Base-by-base conservation (phyloP, 768 basidiomycete species). In the Lactarius vividus region DNA sequence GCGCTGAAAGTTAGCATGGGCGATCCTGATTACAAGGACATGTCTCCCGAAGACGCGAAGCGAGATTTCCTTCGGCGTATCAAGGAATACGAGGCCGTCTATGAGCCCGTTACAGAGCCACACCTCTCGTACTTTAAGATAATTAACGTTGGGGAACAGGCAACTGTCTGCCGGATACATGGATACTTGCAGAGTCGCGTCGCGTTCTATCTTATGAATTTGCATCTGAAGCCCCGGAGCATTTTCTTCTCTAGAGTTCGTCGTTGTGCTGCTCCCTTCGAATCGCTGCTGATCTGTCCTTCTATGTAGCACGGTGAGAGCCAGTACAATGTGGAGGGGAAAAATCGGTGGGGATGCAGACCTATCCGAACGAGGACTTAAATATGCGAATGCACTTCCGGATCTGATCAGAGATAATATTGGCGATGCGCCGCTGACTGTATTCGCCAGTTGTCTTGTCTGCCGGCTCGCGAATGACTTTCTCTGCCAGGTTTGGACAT, bases 331-430 rank as follows among this genome's bases (percentile, higher is more conserved):
- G 86, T 99, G 5, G 88, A 93, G 70, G 96, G 96, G 13, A 92
- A 95, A 95, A 79, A 97, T 99, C 66, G 97, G 97, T 28, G 97
- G 97, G n/a, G 97, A 99, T 74, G 92, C 97, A 0, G 76, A 86
- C 20, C 79, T 99, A 54, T 98, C 96, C 0, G 81, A 83, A 35
- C 85, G 88, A 63, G 97, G 97, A 2, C 81, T 89, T 80, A 78
- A 88, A 71, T 99, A 99, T 75, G 88, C 96, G 9, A 76, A 78
- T 20, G 92, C 94, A 4, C 82, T 99, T 15, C 97, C 97, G 2
- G 86, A 83, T 29, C 79, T 99, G 64, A 88, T 99, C 72, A 88
- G 82, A 62, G 88, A 96, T 67, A 96, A 96, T 71, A 88, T 98
- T 57, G 97, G 96, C 29, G 87, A 95, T 71, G 89, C 88, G 2